These are phyloP conservation scores for Yamadazyma laniorum DNA, from an alignment of 805 yeast genomes.

Conservation along the genomic window DNA sequence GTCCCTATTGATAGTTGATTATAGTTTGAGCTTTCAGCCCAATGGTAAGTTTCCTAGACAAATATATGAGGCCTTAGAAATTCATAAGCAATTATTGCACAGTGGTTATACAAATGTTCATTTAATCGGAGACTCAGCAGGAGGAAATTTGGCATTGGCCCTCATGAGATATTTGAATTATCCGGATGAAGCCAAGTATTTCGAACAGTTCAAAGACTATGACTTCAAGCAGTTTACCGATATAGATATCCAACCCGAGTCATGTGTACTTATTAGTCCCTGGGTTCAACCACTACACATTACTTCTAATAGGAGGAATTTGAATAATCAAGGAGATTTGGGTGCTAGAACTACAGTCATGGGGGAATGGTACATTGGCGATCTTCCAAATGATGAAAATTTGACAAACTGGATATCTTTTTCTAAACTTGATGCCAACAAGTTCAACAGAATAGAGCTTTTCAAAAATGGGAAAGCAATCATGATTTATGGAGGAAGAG, in stretches of 20 bases:
- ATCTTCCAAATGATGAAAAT: constrained; percentile 12
- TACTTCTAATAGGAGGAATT: constrained; percentile 18
- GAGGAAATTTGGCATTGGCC: constrained; percentile 34
- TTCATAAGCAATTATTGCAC: constrained; percentile 22
- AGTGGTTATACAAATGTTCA: constrained; percentile 28
- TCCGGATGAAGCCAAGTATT: constrained; percentile 30
- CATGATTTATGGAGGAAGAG: constrained; percentile 32
- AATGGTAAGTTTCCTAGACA: constrained; percentile 31
- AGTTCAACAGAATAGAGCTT: constrained; percentile 27
- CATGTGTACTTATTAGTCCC: constrained; percentile 30
- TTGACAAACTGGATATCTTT: constrained; percentile 19
- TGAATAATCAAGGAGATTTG: constrained; percentile 29
- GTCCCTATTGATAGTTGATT: constrained; percentile 31
- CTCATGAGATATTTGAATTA: constrained; percentile 25
- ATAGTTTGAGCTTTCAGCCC: constrained; percentile 30
- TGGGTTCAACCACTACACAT: constrained; percentile 35
- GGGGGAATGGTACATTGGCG: constrained; percentile 34
- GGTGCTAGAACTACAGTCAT: constrained; percentile 25
- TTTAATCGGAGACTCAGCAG: constrained; percentile 44
- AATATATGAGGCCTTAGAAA: constrained; percentile 26
- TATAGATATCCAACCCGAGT: constrained; percentile 24
- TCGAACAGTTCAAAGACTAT: constrained; percentile 24
- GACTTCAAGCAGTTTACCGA: constrained; percentile 13
- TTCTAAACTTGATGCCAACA: constrained; percentile 19
- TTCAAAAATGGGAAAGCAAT: constrained; percentile 22